These are phyloP conservation scores for Sideroxylon spinosum DNA, from an alignment of 179 eudicot genomes.

Conservation along the genomic window DNA sequence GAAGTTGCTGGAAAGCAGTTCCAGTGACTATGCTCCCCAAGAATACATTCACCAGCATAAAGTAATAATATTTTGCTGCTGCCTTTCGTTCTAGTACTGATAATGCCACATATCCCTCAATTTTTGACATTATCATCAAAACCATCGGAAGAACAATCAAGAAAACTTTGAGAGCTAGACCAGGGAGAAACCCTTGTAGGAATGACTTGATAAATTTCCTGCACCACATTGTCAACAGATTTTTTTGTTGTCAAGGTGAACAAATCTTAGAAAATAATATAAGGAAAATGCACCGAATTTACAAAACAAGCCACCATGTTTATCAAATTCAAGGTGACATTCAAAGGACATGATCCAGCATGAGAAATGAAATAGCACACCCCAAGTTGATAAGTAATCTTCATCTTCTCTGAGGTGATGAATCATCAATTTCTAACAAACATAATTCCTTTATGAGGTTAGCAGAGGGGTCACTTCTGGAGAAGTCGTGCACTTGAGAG, in stretches of 20 bases:
- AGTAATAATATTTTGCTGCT: conserved; percentile 85
- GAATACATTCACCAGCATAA: conserved; percentile 92
- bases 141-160: conserved; percentile 63
- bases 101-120: conserved; percentile 75
- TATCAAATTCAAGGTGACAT: conserved; percentile 1
- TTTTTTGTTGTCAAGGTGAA: neutral
- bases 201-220: conserved; percentile 82
- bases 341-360: neutral
- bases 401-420: neutral
- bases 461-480: neutral
- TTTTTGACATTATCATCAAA: conserved; percentile 81
- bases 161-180: conserved; percentile 81
- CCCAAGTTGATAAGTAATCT: neutral
- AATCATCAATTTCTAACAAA: neutral
- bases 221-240: conserved; percentile 29
- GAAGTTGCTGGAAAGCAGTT: conserved; percentile 83
- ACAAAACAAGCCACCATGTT: conserved; percentile 4
- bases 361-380: neutral
- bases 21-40: conserved; percentile 84
- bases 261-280: neutral
- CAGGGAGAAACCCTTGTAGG: conserved; percentile 93
- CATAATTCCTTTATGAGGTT: neutral
- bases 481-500: neutral
- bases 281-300: too few species aligned
- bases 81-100: conserved; percentile 76